Evolutionary conservation across 2,329 filamentous ascomycete genomes (phyloP).

Genomic region (Cryphonectria parasitica): DNA sequence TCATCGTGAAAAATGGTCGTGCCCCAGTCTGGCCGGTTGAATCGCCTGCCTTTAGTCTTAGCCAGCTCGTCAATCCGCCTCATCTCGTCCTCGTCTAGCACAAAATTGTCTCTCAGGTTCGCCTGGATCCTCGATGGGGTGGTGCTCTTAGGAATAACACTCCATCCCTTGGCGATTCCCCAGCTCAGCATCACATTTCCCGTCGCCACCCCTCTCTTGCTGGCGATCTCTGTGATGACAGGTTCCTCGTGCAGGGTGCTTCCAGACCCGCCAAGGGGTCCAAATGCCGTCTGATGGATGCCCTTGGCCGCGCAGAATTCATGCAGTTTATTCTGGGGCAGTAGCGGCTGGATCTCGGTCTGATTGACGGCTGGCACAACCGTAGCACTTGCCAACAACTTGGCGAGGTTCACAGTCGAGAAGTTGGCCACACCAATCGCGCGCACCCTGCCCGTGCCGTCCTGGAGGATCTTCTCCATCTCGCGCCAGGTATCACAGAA

Average conservation of each 20-base stretch:
- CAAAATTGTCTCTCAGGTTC: conserved; percentile 13
- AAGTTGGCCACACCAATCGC: conserved; percentile 49
- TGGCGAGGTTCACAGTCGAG: conserved; percentile 39
- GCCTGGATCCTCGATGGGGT: conserved; percentile 12
- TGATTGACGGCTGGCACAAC: conserved; percentile 61
- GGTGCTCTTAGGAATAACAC: conserved; percentile 21
- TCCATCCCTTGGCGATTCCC: conserved; percentile 12
- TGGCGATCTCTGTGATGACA: conserved; percentile 6
- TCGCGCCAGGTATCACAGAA: conserved; percentile 49
- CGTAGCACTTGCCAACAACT: conserved; percentile 44
- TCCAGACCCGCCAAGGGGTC: conserved; percentile 27
- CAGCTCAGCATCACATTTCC: conserved; percentile 7
- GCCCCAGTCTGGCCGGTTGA: background rate
- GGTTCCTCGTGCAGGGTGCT: conserved; percentile 19
- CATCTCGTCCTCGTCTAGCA: conserved; percentile 12
- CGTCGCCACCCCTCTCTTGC: conserved; percentile 1
- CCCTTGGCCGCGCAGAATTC: conserved; percentile 52
- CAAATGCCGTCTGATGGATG: conserved; percentile 32
- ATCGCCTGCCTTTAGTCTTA: background rate
- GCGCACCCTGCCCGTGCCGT: conserved; percentile 50
- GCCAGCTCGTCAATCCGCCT: conserved; percentile 10
- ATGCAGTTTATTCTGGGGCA: conserved; percentile 57
- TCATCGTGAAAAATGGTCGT: background rate
- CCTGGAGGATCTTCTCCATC: conserved; percentile 47
- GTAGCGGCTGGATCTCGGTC: conserved; percentile 62